Evolutionary conservation across 2,329 filamentous ascomycete genomes (phyloP).

Genomic region (Pseudovirgaria hyperparasitica): DNA sequence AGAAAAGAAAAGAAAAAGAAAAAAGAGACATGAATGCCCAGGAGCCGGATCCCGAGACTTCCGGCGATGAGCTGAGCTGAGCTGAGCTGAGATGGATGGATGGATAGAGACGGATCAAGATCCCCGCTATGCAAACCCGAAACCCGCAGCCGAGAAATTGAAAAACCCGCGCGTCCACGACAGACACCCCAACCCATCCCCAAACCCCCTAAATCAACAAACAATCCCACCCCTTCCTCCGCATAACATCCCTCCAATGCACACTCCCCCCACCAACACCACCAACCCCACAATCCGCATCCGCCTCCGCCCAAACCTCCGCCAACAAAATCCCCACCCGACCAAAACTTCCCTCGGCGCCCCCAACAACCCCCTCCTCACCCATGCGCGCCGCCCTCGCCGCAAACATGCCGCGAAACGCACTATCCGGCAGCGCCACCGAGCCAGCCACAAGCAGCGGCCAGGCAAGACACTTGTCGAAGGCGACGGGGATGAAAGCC

Average conservation of each 20-base stretch:
- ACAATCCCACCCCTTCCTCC: slow-evolving; percentile 82
- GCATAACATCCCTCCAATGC: slow-evolving; percentile 93
- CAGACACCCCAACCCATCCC: too few relatives aligned
- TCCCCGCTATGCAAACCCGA: too few relatives aligned
- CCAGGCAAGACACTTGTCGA: slow-evolving; percentile 86
- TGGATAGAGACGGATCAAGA: too few relatives aligned
- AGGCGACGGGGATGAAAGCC: slow-evolving; percentile 73
- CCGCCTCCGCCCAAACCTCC: slow-evolving; percentile 70
- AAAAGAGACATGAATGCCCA: too few relatives aligned
- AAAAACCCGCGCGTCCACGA: too few relatives aligned
- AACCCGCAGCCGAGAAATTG: too few relatives aligned
- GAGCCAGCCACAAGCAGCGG: slow-evolving; percentile 80
- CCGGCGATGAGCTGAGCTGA: too few relatives aligned
- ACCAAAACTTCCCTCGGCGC: slow-evolving; percentile 73
- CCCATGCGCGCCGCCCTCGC: slow-evolving; percentile 64
- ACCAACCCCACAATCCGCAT: slow-evolving; percentile 42
- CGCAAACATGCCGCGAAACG: slow-evolving; percentile 66
- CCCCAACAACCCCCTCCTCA: slow-evolving; percentile 65
- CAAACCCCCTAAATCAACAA: slow-evolving; percentile 67
- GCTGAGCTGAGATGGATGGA: too few relatives aligned
- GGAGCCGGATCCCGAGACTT: too few relatives aligned
- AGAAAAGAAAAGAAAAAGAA: too few relatives aligned
- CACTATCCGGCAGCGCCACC: slow-evolving; percentile 57
- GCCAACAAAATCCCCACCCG: slow-evolving; percentile 65
- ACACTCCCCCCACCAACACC: slow-evolving; percentile 54